phyloP scores from a whole-genome alignment of 192 early-diverging fungal genomes.

The Chytriomyces confervae region DNA sequence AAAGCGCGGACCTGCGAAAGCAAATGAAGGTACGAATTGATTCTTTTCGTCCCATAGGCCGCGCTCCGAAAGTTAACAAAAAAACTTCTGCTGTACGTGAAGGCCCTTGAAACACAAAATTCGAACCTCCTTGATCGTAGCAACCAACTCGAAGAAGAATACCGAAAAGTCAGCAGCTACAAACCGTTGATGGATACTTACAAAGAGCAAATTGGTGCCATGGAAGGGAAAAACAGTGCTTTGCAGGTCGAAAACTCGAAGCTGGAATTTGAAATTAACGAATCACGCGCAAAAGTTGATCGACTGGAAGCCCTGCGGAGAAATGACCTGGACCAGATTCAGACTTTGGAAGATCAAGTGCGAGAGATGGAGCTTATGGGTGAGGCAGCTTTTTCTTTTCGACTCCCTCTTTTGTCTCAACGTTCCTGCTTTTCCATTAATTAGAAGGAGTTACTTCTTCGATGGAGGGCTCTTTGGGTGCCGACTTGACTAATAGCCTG shows the following conservation, averaged over 20 bases:
- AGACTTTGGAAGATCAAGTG: constrained; percentile 77
- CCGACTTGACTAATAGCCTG: constrained; percentile 27
- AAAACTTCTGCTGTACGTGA: background rate
- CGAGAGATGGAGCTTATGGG: constrained; percentile 80
- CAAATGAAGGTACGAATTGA: constrained; percentile 65
- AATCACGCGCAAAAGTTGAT: constrained; percentile 66
- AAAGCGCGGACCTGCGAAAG: constrained; percentile 77
- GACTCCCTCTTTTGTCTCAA: constrained; percentile 29
- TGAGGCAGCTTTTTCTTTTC: background rate
- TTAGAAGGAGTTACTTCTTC: constrained; percentile 1
- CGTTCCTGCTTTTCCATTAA: constrained; percentile 19
- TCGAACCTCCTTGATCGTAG: constrained; percentile 72
- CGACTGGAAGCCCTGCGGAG: constrained; percentile 66
- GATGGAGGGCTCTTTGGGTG: constrained; percentile 8
- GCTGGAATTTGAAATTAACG: constrained; percentile 71
- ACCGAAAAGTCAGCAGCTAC: constrained; percentile 76
- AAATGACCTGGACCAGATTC: constrained; percentile 77
- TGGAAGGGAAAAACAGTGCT: constrained; percentile 75
- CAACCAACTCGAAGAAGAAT: constrained; percentile 84
- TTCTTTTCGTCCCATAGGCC: background rate
- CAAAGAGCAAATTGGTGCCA: constrained; percentile 77
- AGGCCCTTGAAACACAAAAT: constrained; percentile 79
- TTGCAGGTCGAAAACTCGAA: constrained; percentile 74
- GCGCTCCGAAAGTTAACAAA: background rate
- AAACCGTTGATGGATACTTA: constrained; percentile 86